phyloP scores from a whole-genome alignment of 73 alveolate genomes.

The Tetrahymena elliotti region DNA sequence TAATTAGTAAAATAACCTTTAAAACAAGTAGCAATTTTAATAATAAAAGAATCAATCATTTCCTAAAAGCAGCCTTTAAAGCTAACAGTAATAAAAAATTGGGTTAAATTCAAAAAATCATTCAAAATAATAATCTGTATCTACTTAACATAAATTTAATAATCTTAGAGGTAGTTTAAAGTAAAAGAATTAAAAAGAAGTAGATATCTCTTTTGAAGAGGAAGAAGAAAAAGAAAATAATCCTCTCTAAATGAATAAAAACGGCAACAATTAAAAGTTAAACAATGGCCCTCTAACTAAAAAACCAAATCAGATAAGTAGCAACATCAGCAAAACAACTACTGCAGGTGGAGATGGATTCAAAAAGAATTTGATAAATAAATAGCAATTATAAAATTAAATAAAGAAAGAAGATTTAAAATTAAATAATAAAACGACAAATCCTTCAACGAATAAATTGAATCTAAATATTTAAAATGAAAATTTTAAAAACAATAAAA shows the following conservation, averaged over 20 bases:
- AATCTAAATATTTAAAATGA: background rate
- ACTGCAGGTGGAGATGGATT: background rate
- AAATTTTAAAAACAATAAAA: background rate
- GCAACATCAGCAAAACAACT: background rate
- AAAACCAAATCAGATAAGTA: background rate
- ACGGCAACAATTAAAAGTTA: background rate
- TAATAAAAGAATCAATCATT: background rate
- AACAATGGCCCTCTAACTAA: background rate
- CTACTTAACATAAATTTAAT: background rate
- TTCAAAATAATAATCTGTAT: background rate
- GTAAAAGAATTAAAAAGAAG: background rate
- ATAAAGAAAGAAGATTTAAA: background rate
- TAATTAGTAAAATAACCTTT: background rate
- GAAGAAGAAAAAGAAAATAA: background rate
- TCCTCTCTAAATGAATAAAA: background rate
- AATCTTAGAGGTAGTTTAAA: background rate
- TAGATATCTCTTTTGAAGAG: background rate
- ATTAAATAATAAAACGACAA: background rate
- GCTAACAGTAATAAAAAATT: background rate
- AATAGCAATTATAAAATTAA: background rate
- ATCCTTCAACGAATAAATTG: background rate
- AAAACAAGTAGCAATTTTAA: background rate
- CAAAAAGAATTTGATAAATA: background rate
- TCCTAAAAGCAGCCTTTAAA: background rate
- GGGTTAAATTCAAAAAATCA: background rate